phyloP scores from a whole-genome alignment of 2,329 filamentous ascomycete genomes.

The Colletotrichum tanaceti region DNA sequence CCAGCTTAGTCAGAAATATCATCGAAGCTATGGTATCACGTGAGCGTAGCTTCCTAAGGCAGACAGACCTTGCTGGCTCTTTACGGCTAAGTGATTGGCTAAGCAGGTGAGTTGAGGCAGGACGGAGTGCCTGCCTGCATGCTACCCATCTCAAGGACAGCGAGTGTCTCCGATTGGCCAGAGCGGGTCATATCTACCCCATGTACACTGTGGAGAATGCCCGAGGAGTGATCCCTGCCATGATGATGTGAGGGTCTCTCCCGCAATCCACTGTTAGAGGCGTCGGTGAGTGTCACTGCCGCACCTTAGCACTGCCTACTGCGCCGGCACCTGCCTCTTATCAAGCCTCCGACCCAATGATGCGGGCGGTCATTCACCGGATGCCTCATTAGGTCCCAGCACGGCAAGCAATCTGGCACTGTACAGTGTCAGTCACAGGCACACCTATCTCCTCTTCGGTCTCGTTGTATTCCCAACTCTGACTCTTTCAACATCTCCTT shows the following conservation, averaged over 20 bases:
- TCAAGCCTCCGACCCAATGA: conserved; percentile 35
- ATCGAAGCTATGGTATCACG: not conserved
- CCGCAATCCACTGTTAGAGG: conserved; percentile 40
- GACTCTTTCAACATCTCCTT: conserved; percentile 36
- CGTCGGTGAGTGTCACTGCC: not conserved
- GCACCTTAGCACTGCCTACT: conserved; percentile 14
- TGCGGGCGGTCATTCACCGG: conserved; percentile 37
- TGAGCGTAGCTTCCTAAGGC: not conserved
- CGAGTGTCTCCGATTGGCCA: conserved; percentile 33
- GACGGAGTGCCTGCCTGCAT: conserved; percentile 34
- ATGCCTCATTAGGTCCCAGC: conserved; percentile 38
- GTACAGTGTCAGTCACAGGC: conserved; percentile 38
- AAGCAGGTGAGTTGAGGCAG: conserved; percentile 14
- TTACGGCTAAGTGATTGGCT: conserved; percentile 24
- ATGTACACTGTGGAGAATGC: conserved; percentile 20
- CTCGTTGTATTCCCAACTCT: conserved; percentile 22
- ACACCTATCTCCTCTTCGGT: conserved; percentile 30
- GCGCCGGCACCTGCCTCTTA: conserved; percentile 39
- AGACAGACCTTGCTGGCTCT: not conserved
- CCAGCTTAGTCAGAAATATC: conserved; percentile 36
- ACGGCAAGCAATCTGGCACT: conserved; percentile 35
- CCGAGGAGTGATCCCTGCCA: conserved; percentile 26
- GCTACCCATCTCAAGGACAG: conserved; percentile 27
- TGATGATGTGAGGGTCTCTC: conserved; percentile 40
- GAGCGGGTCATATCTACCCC: not conserved